Percentiles rank a stretch among this genome's conserved stretches.
Evolutionary conservation across 768 basidiomycete genomes (phyloP).

Genomic region (Suillus luteus): DNA sequence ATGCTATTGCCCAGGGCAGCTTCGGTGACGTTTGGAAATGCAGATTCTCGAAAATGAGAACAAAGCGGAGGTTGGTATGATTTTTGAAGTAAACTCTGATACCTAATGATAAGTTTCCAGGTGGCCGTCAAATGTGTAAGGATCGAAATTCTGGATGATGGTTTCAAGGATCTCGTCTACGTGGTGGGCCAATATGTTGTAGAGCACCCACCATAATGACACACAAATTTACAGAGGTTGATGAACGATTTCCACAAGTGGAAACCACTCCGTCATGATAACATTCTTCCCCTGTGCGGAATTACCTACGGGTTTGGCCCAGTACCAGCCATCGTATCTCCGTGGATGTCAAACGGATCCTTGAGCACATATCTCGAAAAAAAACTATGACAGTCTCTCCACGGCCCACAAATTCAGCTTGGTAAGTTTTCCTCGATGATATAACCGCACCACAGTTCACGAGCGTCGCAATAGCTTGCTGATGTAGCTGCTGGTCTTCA

Average conservation of each 20-base stretch:
- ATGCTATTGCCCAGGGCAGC: slow-evolving; percentile 27
- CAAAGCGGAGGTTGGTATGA: slow-evolving; percentile 22
- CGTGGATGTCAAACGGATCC: slow-evolving; percentile 21
- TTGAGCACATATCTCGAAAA: slow-evolving; percentile 20
- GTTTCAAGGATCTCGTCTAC: slow-evolving; percentile 12
- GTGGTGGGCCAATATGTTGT: slow-evolving; percentile 15
- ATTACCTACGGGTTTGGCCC: slow-evolving; percentile 30
- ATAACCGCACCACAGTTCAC: not conserved
- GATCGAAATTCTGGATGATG: slow-evolving; percentile 18
- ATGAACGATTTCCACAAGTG: not conserved
- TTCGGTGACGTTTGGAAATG: slow-evolving; percentile 29
- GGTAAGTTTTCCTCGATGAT: not conserved
- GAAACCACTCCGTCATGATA: slow-evolving; percentile 36
- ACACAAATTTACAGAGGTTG: not conserved
- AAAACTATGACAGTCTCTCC: not conserved
- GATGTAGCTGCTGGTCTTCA: slow-evolving; percentile 14
- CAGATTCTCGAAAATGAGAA: slow-evolving; percentile 19
- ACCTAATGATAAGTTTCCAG: slow-evolving; percentile 11
- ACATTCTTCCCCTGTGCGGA: slow-evolving; percentile 40
- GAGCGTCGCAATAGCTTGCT: slow-evolving; percentile 5
- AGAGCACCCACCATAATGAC: not conserved
- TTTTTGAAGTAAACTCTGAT: not conserved
- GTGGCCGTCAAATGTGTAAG: slow-evolving; percentile 31
- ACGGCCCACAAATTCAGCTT: not conserved
- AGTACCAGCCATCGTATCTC: slow-evolving; percentile 23